Conservation (phyloP, 2,329 filamentous ascomycete genomes). For the Ophiosphaerella korrae region DNA sequence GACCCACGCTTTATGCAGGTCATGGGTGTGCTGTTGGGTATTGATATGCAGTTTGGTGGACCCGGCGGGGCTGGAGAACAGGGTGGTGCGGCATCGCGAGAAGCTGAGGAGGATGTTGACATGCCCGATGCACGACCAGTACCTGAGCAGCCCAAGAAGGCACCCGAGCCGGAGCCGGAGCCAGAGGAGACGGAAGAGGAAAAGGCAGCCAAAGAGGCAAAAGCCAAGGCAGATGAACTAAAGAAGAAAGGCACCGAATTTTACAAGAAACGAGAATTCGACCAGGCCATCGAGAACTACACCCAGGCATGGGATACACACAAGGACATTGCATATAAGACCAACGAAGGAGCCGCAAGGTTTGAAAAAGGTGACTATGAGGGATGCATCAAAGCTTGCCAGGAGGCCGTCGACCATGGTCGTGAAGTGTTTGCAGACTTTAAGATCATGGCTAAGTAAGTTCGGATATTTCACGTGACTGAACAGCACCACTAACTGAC, state of each 20-base stretch:
- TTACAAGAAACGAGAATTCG: constrained; percentile 99
- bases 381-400: constrained; percentile 82
- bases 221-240: constrained; percentile 90
- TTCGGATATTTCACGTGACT: neutral
- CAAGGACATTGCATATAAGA: constrained; percentile 98
- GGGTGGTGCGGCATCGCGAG: constrained; percentile 46
- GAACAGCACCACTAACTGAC: constrained; percentile 12
- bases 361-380: constrained; percentile 97
- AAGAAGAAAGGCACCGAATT: constrained; percentile 92
- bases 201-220: constrained; percentile 82
- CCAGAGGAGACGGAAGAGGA: constrained; percentile 84
- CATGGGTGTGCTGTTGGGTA: constrained; percentile 88
- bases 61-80: constrained; percentile 53
- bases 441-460: constrained; percentile 92
- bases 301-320: constrained; percentile 89
- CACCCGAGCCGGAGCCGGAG: constrained; percentile 63
- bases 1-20: constrained; percentile 94
- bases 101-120: constrained; percentile 72
- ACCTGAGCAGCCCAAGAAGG: constrained; percentile 59
- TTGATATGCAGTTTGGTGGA: constrained; percentile 80
- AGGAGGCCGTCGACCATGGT: constrained; percentile 87
- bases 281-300: constrained; percentile 93
- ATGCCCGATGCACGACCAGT: constrained; percentile 73
- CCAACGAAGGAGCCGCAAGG: constrained; percentile 91
- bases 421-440: constrained; percentile 91